A percentile compares a stretch with the other conserved stretches of the same genome.
phyloP scores from a whole-genome alignment of 371 early-diverging fungal genomes.

The Mucor mucedo region DNA sequence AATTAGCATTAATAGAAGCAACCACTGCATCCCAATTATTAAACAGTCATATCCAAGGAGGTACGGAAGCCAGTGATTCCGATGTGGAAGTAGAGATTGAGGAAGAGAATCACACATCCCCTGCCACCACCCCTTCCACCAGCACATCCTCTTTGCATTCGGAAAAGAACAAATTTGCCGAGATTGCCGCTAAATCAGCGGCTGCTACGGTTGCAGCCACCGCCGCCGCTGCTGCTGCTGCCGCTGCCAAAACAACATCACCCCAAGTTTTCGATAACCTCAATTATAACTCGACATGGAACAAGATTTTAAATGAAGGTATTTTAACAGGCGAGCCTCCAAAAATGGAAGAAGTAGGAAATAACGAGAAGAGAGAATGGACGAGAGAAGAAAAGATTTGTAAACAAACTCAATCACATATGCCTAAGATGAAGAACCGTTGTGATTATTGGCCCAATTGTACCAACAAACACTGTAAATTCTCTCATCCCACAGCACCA shows the following conservation, averaged over 20 bases:
- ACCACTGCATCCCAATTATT: conserved; percentile 12
- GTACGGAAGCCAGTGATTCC: conserved; percentile 7
- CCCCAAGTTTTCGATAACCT: neutral
- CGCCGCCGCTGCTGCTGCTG: neutral
- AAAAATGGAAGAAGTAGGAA: neutral
- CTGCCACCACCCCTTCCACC: conserved; percentile 1
- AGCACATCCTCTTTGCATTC: conserved; percentile 9
- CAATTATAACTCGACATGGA: neutral
- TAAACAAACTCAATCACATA: conserved; percentile 42
- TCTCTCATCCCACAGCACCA: conserved; percentile 51
- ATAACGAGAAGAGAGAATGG: conserved; percentile 30
- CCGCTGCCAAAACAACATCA: neutral
- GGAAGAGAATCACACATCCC: conserved; percentile 1
- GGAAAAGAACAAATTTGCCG: neutral
- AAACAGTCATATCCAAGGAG: neutral
- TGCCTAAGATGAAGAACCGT: conserved; percentile 51
- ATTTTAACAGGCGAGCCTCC: neutral
- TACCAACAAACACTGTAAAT: conserved; percentile 68
- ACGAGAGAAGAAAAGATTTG: conserved; percentile 42
- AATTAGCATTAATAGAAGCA: conserved; percentile 17
- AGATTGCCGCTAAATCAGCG: neutral
- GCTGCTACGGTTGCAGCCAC: neutral
- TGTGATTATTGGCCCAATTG: conserved; percentile 65
- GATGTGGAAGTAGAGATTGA: conserved; percentile 7
- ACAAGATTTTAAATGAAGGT: neutral